A percentile compares a stretch with the other conserved stretches of the same genome.
These are phyloP conservation scores for Colletotrichum filicis DNA, from an alignment of 2,329 filamentous ascomycete species.

Conservation along the genomic window DNA sequence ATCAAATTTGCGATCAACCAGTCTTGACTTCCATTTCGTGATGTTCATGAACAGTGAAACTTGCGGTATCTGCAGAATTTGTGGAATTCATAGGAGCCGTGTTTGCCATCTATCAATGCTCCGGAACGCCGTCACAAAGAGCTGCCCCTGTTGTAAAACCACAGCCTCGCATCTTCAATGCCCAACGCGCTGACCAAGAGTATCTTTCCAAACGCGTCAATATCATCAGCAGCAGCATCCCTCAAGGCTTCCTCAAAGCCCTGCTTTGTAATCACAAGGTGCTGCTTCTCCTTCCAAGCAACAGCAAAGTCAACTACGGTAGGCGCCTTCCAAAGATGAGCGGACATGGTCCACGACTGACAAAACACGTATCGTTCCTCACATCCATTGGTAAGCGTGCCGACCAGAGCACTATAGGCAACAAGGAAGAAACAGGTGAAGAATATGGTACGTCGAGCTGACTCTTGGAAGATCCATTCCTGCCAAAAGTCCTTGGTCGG, in stretches of 20 bases:
- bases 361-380: slow-evolving; percentile 44
- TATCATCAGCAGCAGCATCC: slow-evolving; percentile 52
- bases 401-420: slow-evolving; percentile 48
- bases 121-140: neutral
- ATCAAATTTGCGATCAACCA: neutral
- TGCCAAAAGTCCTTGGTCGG: slow-evolving; percentile 58
- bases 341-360: slow-evolving; percentile 52
- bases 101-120: neutral
- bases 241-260: slow-evolving; percentile 41
- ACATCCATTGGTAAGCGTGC: slow-evolving; percentile 39
- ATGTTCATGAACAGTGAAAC: neutral
- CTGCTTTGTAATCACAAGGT: slow-evolving; percentile 47
- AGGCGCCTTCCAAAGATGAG: slow-evolving; percentile 50
- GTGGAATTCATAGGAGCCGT: neutral
- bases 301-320: slow-evolving; percentile 49
- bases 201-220: slow-evolving; percentile 56
- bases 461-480: slow-evolving; percentile 64
- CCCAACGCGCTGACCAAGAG: slow-evolving; percentile 45
- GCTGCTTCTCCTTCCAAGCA: slow-evolving; percentile 49
- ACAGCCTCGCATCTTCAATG: slow-evolving; percentile 46
- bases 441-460: slow-evolving; percentile 61
- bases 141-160: slow-evolving; percentile 39
- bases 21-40: neutral
- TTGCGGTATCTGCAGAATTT: neutral
- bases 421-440: slow-evolving; percentile 58